Evolutionary conservation across 208 protist species (phyloP).

Genomic region (Leishmania braziliensis): DNA sequence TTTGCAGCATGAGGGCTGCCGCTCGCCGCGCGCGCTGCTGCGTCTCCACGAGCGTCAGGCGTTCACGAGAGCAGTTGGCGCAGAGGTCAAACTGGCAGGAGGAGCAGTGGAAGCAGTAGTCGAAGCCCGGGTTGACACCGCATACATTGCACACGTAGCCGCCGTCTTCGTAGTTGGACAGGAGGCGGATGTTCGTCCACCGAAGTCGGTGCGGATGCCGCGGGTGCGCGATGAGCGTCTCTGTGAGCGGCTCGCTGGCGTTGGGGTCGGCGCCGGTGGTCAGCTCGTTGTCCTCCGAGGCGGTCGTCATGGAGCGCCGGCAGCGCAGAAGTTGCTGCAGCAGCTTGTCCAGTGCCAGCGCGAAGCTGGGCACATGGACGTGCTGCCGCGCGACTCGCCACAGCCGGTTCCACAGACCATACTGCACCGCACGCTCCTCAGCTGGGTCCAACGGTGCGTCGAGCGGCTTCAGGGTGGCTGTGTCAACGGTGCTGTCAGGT

Average conservation of each 20-base stretch:
- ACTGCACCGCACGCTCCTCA: slow-evolving; percentile 31
- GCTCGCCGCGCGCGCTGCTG: slow-evolving; percentile 41
- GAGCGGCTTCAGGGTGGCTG: slow-evolving; percentile 41
- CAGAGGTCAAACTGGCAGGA: slow-evolving; percentile 77
- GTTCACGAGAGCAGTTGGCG: slow-evolving; percentile 59
- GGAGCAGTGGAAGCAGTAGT: slow-evolving; percentile 69
- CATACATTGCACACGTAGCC: slow-evolving; percentile 73
- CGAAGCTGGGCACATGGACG: slow-evolving; percentile 25
- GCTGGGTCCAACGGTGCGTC: slow-evolving; percentile 37
- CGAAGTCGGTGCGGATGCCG: slow-evolving; percentile 70
- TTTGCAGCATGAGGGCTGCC: slow-evolving; percentile 23
- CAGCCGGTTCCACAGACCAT: slow-evolving; percentile 30
- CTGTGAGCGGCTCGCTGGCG: slow-evolving; percentile 25
- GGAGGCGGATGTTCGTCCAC: slow-evolving; percentile 52
- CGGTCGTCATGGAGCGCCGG: slow-evolving; percentile 19
- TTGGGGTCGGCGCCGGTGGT: slow-evolving; percentile 27
- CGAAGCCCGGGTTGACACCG: slow-evolving; percentile 41
- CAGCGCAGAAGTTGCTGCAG: slow-evolving; percentile 34
- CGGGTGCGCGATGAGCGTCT: slow-evolving; percentile 54
- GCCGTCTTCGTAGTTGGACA: slow-evolving; percentile 46
- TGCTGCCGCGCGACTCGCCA: slow-evolving; percentile 29
- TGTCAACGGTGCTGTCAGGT: slow-evolving; percentile 36
- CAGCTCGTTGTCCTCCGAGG: slow-evolving; percentile 33
- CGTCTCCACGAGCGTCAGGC: slow-evolving; percentile 43
- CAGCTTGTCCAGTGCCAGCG: slow-evolving; percentile 30